Base-by-base conservation (phyloP, 345 rosid genomes). In the Rubroshorea leprosula region DNA sequence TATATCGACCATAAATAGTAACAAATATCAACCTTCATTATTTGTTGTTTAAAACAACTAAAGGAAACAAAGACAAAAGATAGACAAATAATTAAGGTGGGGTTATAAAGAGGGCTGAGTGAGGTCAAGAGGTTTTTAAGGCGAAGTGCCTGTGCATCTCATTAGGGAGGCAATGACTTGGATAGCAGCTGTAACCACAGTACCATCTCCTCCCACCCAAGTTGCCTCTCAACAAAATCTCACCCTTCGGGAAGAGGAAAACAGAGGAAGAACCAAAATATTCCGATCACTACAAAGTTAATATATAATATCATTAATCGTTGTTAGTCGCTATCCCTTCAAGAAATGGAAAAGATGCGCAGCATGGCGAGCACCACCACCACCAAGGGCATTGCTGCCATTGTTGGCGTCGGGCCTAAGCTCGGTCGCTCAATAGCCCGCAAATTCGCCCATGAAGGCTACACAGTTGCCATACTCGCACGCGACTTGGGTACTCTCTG, bases 391-490 rank as follows among this genome's bases (percentile, higher is more conserved):
- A 89, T 89, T 59, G 97, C 90, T 6, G 93, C 98, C 77, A 88
- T 92, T 68, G 96, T 92, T 0, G 98, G 96, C 13, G 96, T 89
- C 23, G 95, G 98, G 6, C 95, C 96, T 19, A 84, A 86, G 57
- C 98, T 92, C 23, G 98, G 96, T 56, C 82, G 90, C 22, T 89
- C 96, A 63, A 58, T 89, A 31, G 95, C 98, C 51, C 87, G 80
- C 6, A 92, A 84, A 66, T 92, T 92, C 58, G 96, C 98, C 26
- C 98, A 83, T 18, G 95, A 92, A 80, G 98, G 98, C 55, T 86
- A 89, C 81, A 84, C 96, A 35, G 90, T 92, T 11, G 96, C 98
- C 68, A 92, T 92, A 65, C 95, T 92, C 46, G 85, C 96, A 26
- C 90, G 96, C 3, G 98, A 92, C 81, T 79, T 92, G 15, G 95